Percentiles rank a stretch among this genome's conserved stretches.
Conservation (phyloP, 108 stramenopile genomes). For the Heterococcus sp. region DNA sequence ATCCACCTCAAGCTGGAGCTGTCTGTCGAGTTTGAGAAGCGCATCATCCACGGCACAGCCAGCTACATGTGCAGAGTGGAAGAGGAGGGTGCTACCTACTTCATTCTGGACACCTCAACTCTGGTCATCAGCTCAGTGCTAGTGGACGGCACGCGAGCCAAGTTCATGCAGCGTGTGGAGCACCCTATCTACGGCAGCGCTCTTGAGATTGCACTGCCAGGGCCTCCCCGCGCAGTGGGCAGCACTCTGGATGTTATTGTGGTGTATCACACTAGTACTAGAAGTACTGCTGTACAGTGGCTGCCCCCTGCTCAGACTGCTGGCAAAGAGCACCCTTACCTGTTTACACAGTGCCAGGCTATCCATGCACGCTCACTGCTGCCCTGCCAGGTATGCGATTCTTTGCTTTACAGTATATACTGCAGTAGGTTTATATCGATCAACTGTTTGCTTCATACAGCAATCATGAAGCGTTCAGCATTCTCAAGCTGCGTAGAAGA, state of each 20-base stretch:
- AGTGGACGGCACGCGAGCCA: constrained; percentile 24
- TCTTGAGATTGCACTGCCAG: constrained; percentile 58
- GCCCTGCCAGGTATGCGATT: constrained; percentile 79
- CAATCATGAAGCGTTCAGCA: no score
- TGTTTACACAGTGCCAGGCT: constrained; percentile 93
- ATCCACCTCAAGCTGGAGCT: constrained; percentile 48
- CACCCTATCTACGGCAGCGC: constrained; percentile 40
- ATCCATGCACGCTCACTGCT: constrained; percentile 90
- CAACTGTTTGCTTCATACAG: no score
- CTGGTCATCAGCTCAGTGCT: constrained; percentile 13
- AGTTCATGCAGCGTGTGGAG: constrained; percentile 39
- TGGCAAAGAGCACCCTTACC: constrained; percentile 81
- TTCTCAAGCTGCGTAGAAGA: no score
- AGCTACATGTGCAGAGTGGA: constrained; percentile 26
- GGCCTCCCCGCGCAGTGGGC: constrained; percentile 48
- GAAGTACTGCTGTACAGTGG: constrained; percentile 85
- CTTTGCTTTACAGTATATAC: no score
- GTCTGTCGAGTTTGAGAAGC: constrained; percentile 52
- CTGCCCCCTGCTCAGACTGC: constrained; percentile 85
- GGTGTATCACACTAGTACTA: constrained; percentile 67
- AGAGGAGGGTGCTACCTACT: constrained; percentile 12
- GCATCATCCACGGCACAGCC: constrained; percentile 46
- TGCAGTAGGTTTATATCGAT: no score
- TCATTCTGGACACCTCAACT: constrained; percentile 52
- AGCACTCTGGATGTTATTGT: constrained; percentile 58